Evolutionary conservation across 176 grass and related monocot genomes (phyloP).

Genomic region (Puccinellia tenuiflora): DNA sequence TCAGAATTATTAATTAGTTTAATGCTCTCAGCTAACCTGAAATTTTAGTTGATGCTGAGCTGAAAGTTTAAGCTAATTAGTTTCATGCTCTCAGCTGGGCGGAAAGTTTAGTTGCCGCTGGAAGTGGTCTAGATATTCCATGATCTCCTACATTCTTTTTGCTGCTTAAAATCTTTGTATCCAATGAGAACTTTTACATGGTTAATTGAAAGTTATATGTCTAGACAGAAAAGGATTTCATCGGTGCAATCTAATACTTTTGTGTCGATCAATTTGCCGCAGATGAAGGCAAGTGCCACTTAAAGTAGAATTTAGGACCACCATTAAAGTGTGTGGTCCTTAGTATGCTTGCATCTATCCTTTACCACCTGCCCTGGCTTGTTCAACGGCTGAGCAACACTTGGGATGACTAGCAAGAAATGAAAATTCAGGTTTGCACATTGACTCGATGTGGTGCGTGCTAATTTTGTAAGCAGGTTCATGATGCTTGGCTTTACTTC

Average conservation of each 20-base stretch:
- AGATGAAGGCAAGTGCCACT: conserved; percentile 18
- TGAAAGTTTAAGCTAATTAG: not conserved
- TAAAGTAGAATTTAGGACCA: conserved; percentile 33
- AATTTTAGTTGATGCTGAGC: not conserved
- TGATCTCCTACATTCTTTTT: conserved; percentile 6
- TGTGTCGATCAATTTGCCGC: conserved; percentile 13
- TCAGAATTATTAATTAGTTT: not conserved
- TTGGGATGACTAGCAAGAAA: conserved; percentile 30
- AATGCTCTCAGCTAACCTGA: not conserved
- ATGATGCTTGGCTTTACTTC: conserved; percentile 40
- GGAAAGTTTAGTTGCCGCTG: not conserved
- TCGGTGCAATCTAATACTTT: conserved; percentile 18
- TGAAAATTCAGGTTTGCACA: conserved; percentile 30
- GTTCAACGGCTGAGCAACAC: conserved; percentile 23
- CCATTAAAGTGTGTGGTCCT: conserved; percentile 35
- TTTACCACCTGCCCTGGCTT: not conserved
- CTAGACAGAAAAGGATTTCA: conserved; percentile 1
- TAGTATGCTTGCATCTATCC: conserved; percentile 6
- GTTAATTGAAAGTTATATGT: not conserved
- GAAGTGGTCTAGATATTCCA: conserved; percentile 10
- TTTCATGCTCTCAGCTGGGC: not conserved
- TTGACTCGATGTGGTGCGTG: conserved; percentile 24
- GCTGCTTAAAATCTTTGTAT: conserved; percentile 22
- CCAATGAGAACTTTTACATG: conserved; percentile 12
- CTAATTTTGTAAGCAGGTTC: conserved; percentile 32